phyloP scores from a whole-genome alignment of 257 asterid species.

The Nicotiana tomentosiformis region DNA sequence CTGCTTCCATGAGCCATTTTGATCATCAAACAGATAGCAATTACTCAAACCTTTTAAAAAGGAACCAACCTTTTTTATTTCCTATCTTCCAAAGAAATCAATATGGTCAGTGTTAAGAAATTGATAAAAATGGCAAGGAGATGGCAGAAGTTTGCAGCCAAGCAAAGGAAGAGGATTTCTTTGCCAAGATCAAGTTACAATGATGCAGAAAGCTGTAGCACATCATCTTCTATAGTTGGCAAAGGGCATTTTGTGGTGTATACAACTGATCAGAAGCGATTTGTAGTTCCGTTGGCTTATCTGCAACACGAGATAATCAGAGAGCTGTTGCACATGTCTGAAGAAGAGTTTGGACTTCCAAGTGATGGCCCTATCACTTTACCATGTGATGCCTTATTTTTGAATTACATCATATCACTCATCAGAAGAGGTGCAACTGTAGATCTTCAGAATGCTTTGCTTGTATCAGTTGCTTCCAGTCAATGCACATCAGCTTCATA shows the following conservation, averaged over 20 bases:
- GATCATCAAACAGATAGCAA: background rate
- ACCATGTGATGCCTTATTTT: background rate
- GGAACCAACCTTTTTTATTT: background rate
- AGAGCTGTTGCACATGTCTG: constrained; percentile 23
- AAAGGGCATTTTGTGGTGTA: constrained; percentile 10
- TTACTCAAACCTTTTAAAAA: background rate
- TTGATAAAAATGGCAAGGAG: background rate
- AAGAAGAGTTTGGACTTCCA: constrained; percentile 18
- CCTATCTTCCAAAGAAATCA: background rate
- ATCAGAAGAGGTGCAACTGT: background rate
- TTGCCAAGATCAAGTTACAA: background rate
- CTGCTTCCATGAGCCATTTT: background rate
- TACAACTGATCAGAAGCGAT: background rate
- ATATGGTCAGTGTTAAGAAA: background rate
- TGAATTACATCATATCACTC: background rate
- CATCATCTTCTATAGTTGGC: background rate
- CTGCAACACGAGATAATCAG: constrained; percentile 14
- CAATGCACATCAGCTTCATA: background rate
- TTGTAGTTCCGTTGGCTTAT: constrained; percentile 19
- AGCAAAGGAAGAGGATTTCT: background rate
- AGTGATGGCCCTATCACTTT: background rate
- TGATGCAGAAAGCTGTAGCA: background rate
- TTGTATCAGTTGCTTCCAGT: background rate
- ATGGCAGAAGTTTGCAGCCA: background rate
- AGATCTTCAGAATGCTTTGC: constrained; percentile 8